phyloP scores from a whole-genome alignment of 2,329 filamentous ascomycete genomes.

The Clonostachys solani region DNA sequence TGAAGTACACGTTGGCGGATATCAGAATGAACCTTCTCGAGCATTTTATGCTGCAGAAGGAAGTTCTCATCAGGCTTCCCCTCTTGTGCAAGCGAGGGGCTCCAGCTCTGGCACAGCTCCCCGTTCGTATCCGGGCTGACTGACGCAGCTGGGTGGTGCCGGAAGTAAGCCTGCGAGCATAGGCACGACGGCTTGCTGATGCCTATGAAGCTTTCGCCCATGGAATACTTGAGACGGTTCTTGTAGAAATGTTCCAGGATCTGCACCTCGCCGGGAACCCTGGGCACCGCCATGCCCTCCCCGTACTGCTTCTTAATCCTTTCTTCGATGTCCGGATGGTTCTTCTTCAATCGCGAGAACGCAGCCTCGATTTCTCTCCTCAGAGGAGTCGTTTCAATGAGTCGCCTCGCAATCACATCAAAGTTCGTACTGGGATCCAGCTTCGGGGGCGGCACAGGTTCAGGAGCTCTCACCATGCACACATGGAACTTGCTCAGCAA shows the following conservation, averaged over 20 bases:
- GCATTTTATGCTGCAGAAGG: too few relatives aligned
- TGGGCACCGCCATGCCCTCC: slow-evolving; percentile 14
- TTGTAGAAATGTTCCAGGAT: slow-evolving; percentile 39
- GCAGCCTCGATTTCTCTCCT: slow-evolving; percentile 8
- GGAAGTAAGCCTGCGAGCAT: slow-evolving; percentile 40
- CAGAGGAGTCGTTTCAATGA: not conserved
- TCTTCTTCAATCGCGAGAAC: not conserved
- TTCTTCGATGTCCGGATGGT: too few relatives aligned
- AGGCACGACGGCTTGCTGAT: slow-evolving; percentile 49
- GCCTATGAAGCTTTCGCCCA: slow-evolving; percentile 37
- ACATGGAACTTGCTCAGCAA: too few relatives aligned
- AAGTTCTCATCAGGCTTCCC: too few relatives aligned
- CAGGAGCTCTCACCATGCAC: too few relatives aligned
- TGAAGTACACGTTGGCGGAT: too few relatives aligned
- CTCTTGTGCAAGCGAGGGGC: too few relatives aligned
- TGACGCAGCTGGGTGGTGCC: slow-evolving; percentile 23
- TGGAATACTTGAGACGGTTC: slow-evolving; percentile 22
- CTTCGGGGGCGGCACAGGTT: not conserved
- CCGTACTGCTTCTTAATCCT: slow-evolving; percentile 9
- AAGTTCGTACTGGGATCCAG: not conserved
- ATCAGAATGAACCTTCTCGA: too few relatives aligned
- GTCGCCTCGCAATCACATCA: not conserved
- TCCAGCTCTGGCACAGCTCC: too few relatives aligned
- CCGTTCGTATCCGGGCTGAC: too few relatives aligned
- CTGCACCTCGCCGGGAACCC: slow-evolving; percentile 40